These are phyloP conservation scores for Theobroma cacao DNA, from an alignment of 345 rosid genomes.

Conservation along the genomic window DNA sequence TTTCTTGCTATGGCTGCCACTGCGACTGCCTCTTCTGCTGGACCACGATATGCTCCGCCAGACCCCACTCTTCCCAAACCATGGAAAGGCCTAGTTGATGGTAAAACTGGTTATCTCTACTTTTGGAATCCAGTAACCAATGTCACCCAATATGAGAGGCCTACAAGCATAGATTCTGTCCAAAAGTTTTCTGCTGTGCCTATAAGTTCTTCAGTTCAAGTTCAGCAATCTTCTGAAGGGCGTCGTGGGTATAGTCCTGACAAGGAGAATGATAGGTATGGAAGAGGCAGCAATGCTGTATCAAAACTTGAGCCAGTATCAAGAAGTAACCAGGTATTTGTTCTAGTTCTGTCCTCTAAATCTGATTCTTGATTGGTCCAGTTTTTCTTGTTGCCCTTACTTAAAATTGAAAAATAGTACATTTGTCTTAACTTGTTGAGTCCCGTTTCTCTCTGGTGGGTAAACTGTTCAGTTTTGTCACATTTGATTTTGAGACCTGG, in stretches of 20 bases:
- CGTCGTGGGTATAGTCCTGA: slow-evolving; percentile 39
- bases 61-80: slow-evolving; percentile 96
- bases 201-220: slow-evolving; percentile 55
- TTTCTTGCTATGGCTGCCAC: slow-evolving; percentile 60
- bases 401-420: not conserved
- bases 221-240: slow-evolving; percentile 31
- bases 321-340: slow-evolving; percentile 51
- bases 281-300: slow-evolving; percentile 36
- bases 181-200: slow-evolving; percentile 40
- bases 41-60: slow-evolving; percentile 81
- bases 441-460: not conserved
- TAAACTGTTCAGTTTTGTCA: not conserved
- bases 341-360: not conserved
- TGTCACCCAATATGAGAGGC: slow-evolving; percentile 91
- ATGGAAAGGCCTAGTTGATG: slow-evolving; percentile 96
- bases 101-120: slow-evolving; percentile 84
- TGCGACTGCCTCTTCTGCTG: slow-evolving; percentile 46
- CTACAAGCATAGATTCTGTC: slow-evolving; percentile 27
- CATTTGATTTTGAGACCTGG: not conserved
- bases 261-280: slow-evolving; percentile 53
- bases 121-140: slow-evolving; percentile 98
- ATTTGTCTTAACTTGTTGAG: not conserved
- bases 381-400: not conserved
- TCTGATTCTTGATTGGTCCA: not conserved
- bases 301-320: slow-evolving; percentile 41